Evolutionary conservation across 2,329 filamentous ascomycete genomes (phyloP), one percentile per base, ranked within the genome.

Genomic region (Trichoderma afroharzianum): DNA sequence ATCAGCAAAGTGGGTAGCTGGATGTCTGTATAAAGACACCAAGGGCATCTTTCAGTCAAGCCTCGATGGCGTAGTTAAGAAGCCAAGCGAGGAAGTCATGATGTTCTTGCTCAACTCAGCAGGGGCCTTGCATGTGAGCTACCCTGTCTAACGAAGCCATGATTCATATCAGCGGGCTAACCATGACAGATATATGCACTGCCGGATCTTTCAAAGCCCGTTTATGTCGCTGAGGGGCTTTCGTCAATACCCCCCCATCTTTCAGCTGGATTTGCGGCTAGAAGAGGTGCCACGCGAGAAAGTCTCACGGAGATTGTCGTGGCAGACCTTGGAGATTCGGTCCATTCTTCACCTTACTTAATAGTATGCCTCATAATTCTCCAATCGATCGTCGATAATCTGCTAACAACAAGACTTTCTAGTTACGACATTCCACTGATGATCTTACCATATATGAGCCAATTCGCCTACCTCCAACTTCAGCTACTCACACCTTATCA

Each of bases 371-470:
- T 28, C 26, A 8, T 21, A 7, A 24, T 33, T 33, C 28, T 24
- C n/a, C 15, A 61, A 53, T 26, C 26, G n/a, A 50, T 8, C 24
- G n/a, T 62, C n/a, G 36, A 69, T 14, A 30, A 15, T 50, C 18
- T 3, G 57, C 53, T 43, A 63, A 4, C 33, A 55, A 6, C 62
- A 73, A 8, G 12, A 72, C 33, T 21, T 71, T 73, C 21, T 74
- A 94, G 92, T 84, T 95, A 32, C 92, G 95, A 64, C 93, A 93
- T 63, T 86, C 88, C 11, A 91, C 89, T 72, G 92, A 97, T 74
- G 95, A 98, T 78, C 83, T 98, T 39, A 92, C 92, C 12, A 87
- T 98, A 59, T 99, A 98, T 79, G 90, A 96, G 78, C 94, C 95
- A 1, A 92, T 94, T 75, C 86, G 88, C 55, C 83, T 83, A 73